A percentile compares a stretch with the other conserved stretches of the same genome.
Evolutionary conservation across 2,329 filamentous ascomycete species (phyloP).

Genomic region (Scedosporium boydii): DNA sequence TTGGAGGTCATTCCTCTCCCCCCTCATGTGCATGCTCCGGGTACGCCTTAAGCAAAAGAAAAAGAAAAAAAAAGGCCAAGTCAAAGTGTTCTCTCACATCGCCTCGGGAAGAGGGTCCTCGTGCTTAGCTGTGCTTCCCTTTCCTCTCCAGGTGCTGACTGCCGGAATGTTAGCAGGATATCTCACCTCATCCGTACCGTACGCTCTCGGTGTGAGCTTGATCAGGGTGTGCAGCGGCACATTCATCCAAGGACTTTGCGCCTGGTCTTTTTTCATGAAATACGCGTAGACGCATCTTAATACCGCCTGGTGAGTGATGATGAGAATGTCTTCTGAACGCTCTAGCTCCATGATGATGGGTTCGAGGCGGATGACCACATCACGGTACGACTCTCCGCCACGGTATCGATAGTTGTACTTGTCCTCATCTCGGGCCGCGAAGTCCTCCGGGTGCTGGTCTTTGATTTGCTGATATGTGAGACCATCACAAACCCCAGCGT

Average conservation of each 20-base stretch:
- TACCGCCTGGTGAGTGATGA: constrained; percentile 95
- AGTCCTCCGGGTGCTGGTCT: constrained; percentile 84
- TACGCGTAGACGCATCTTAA: constrained; percentile 96
- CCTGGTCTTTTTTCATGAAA: constrained; percentile 94
- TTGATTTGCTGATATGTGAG: constrained; percentile 95
- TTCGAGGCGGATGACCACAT: constrained; percentile 94
- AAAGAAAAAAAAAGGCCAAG: constrained; percentile 5
- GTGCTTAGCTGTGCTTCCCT: constrained; percentile 86
- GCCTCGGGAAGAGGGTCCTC: constrained; percentile 44
- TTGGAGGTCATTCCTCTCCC: background rate
- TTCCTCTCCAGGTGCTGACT: constrained; percentile 91
- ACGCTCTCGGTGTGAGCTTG: constrained; percentile 89
- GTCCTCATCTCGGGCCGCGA: constrained; percentile 89
- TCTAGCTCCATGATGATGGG: constrained; percentile 99
- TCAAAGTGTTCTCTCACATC: constrained; percentile 6
- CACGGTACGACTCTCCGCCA: constrained; percentile 88
- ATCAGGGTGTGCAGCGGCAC: constrained; percentile 94
- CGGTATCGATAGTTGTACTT: constrained; percentile 99
- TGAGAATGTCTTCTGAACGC: constrained; percentile 90
- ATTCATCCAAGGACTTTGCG: constrained; percentile 95
- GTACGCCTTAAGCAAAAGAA: constrained; percentile 2
- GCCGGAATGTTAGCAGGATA: constrained; percentile 88
- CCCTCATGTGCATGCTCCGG: background rate
- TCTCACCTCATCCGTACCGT: constrained; percentile 82
- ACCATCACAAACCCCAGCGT: constrained; percentile 92